Evolutionary conservation across 768 basidiomycete genomes (phyloP).

Genomic region (Auricularia sp.): DNA sequence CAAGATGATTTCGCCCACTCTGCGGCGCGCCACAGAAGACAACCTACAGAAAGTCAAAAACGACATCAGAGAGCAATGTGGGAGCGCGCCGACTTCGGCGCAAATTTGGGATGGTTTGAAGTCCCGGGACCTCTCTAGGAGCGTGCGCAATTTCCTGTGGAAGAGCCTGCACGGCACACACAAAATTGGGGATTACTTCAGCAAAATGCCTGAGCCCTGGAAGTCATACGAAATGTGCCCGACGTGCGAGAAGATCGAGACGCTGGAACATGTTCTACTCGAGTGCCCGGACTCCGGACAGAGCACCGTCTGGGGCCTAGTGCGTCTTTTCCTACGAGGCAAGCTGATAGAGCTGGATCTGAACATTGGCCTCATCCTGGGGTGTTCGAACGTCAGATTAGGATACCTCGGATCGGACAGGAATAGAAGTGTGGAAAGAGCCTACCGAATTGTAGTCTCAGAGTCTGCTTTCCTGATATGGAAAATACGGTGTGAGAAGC

Average conservation of each 20-base stretch:
- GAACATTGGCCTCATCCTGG: background rate
- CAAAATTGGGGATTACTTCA: slow-evolving; percentile 11
- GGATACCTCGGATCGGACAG: background rate
- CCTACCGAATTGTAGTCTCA: background rate
- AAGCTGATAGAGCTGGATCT: background rate
- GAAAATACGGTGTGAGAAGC: background rate
- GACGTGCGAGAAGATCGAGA: slow-evolving; percentile 9
- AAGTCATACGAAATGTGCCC: slow-evolving; percentile 10
- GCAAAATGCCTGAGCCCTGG: background rate
- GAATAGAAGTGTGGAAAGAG: background rate
- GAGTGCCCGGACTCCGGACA: slow-evolving; percentile 14
- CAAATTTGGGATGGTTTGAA: background rate
- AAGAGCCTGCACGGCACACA: slow-evolving; percentile 14
- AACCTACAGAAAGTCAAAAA: no score
- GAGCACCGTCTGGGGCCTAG: slow-evolving; percentile 10
- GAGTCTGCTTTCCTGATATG: background rate
- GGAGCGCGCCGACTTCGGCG: background rate
- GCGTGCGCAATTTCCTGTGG: slow-evolving; percentile 9
- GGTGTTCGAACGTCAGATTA: background rate
- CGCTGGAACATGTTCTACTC: slow-evolving; percentile 16
- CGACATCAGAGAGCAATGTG: background rate
- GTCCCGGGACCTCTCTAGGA: background rate
- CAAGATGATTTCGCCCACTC: no score
- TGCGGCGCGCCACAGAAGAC: no score
- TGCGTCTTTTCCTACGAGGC: slow-evolving; percentile 7